These are phyloP conservation scores for Isoetes taiwanensis DNA, from an alignment of 75 land plant species.

Conservation along the genomic window DNA sequence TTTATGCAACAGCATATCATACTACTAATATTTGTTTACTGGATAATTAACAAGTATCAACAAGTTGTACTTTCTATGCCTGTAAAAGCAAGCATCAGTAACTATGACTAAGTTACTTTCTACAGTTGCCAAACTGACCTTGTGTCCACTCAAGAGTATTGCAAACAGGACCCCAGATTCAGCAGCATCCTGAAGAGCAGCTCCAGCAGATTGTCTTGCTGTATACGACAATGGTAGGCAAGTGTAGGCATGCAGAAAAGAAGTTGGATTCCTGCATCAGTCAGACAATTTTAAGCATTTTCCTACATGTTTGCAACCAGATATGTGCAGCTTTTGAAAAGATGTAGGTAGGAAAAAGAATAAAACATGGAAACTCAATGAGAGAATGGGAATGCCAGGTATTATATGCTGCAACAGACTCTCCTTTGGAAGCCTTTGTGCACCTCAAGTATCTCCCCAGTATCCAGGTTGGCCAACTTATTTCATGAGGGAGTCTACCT, in stretches of 20 bases:
- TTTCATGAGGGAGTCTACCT: too few relatives aligned
- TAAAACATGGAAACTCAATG: too few relatives aligned
- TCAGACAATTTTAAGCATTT: not conserved
- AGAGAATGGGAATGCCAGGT: too few relatives aligned
- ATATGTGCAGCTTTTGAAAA: too few relatives aligned
- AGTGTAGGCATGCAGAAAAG: slow-evolving; percentile 86
- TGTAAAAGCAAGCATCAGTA: too few relatives aligned
- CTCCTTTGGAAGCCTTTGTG: too few relatives aligned
- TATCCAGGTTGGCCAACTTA: too few relatives aligned
- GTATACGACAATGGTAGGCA: slow-evolving; percentile 93
- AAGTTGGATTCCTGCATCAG: slow-evolving; percentile 71
- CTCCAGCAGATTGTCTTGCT: slow-evolving; percentile 85
- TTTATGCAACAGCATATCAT: not conserved
- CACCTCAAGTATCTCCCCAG: too few relatives aligned
- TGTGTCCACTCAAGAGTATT: slow-evolving; percentile 74
- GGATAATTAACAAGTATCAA: not conserved
- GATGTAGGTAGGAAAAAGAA: too few relatives aligned
- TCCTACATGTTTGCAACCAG: too few relatives aligned
- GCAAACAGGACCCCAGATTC: slow-evolving; percentile 88
- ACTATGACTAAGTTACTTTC: not conserved
- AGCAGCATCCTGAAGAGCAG: slow-evolving; percentile 88
- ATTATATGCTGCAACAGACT: too few relatives aligned
- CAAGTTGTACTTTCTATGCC: too few relatives aligned
- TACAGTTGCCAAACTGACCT: slow-evolving; percentile 33
- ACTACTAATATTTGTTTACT: not conserved